phyloP scores from a whole-genome alignment of 345 rosid genomes.

The Boechera divaricarpa region DNA sequence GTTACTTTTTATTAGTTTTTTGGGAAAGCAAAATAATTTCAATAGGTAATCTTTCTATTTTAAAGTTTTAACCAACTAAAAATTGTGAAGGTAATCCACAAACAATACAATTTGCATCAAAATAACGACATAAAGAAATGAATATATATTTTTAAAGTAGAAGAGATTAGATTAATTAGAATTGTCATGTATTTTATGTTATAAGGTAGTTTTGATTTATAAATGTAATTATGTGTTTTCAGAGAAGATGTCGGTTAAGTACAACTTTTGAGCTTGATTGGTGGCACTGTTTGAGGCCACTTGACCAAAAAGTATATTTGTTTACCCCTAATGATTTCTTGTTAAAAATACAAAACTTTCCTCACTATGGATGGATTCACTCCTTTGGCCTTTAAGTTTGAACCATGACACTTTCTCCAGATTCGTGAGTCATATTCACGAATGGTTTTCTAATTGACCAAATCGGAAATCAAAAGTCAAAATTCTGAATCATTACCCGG shows the following conservation, averaged over 20 bases:
- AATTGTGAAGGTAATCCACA: background rate
- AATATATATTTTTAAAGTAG: background rate
- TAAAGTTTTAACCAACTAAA: background rate
- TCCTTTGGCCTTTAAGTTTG: slow-evolving; percentile 4
- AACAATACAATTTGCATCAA: background rate
- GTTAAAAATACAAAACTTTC: background rate
- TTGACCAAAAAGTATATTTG: slow-evolving; percentile 38
- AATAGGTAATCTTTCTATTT: background rate
- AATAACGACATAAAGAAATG: background rate
- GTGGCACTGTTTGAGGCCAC: slow-evolving; percentile 40
- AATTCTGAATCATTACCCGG: slow-evolving; percentile 4
- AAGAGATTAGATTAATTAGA: background rate
- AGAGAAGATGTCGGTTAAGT: slow-evolving; percentile 34
- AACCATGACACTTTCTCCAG: background rate
- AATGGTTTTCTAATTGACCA: background rate
- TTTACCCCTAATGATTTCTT: slow-evolving; percentile 34
- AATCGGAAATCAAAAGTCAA: slow-evolving; percentile 25
- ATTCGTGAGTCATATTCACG: background rate
- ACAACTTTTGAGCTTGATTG: slow-evolving; percentile 41
- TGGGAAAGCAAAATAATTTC: background rate
- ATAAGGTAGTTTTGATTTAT: background rate
- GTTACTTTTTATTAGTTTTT: background rate
- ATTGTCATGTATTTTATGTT: background rate
- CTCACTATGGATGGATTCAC: background rate
- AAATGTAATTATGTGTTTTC: background rate